Percentiles rank a stretch among this genome's conserved stretches.
phyloP scores from a whole-genome alignment of 805 yeast genomes.

The Cyberlindnera mycetangii region DNA sequence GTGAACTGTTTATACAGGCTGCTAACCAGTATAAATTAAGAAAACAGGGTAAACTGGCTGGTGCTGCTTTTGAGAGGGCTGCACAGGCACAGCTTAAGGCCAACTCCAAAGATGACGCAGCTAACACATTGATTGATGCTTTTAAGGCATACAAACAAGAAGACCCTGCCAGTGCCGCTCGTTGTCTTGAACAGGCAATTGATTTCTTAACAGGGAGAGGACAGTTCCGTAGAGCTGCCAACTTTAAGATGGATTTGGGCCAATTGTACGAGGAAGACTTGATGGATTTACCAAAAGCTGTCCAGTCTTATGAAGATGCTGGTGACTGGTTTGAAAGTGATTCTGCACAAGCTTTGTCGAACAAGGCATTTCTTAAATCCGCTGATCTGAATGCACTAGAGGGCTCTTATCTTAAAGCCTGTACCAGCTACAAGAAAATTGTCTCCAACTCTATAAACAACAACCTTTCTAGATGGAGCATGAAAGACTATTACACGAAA shows the following conservation, averaged over 20 bases:
- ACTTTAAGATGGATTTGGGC: conserved; percentile 87
- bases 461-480: conserved; percentile 80
- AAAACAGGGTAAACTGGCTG: conserved; percentile 73
- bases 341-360: conserved; percentile 86
- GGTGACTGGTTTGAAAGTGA: conserved; percentile 96
- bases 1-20: conserved; percentile 86
- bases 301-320: conserved; percentile 80
- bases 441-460: conserved; percentile 75
- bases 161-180: conserved; percentile 74
- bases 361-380: conserved; percentile 82
- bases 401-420: conserved; percentile 74
- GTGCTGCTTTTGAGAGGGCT: conserved; percentile 80
- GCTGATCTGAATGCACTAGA: conserved; percentile 83
- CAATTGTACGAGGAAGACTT: conserved; percentile 77
- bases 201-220: conserved; percentile 85
- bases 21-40: conserved; percentile 84
- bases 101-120: conserved; percentile 84
- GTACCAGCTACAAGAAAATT: conserved; percentile 71
- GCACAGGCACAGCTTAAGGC: conserved; percentile 75
- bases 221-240: conserved; percentile 95
- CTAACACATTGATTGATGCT: conserved; percentile 85
- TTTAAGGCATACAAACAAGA: conserved; percentile 79
- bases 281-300: conserved; percentile 65
- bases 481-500: conserved; percentile 89
- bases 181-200: conserved; percentile 72